A percentile compares a stretch with the other conserved stretches of the same genome.
These are phyloP conservation scores for Leccinum disarticulatum DNA, from an alignment of 768 basidiomycete genomes.

Conservation along the genomic window DNA sequence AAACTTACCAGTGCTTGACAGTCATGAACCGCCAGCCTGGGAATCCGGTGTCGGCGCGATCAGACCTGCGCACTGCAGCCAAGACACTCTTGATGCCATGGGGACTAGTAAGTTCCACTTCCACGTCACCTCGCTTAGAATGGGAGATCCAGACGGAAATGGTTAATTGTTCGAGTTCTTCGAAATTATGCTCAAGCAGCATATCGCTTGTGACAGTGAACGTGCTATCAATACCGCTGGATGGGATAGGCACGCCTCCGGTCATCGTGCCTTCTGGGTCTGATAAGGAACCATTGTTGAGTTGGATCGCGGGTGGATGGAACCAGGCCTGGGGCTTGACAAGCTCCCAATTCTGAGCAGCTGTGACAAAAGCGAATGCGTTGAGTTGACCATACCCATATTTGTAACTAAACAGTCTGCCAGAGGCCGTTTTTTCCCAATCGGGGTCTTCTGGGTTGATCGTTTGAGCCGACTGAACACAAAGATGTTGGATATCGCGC, in stretches of 20 bases:
- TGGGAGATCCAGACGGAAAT: conserved; percentile 94
- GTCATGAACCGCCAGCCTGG: conserved; percentile 99
- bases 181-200: conserved; percentile 75
- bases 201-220: conserved; percentile 66
- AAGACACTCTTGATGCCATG: conserved; percentile 83
- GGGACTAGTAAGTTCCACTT: conserved; percentile 86
- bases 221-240: conserved; percentile 62
- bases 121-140: conserved; percentile 82
- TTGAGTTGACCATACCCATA: conserved; percentile 93
- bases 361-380: conserved; percentile 77
- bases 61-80: conserved; percentile 66
- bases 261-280: conserved; percentile 45
- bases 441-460: conserved; percentile 91
- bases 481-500: conserved; percentile 94
- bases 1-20: conserved; percentile 87
- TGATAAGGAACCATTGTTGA: conserved; percentile 57
- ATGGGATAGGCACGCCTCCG: conserved; percentile 65
- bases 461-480: conserved; percentile 68
- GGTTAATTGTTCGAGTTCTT: conserved; percentile 88
- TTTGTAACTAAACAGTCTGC: conserved; percentile 73
- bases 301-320: conserved; percentile 67
- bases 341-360: conserved; percentile 76
- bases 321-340: conserved; percentile 97
- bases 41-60: conserved; percentile 67
- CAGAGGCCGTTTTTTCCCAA: conserved; percentile 78